Evolutionary conservation across 2,329 filamentous ascomycete genomes (phyloP), one percentile per base, ranked within the genome.

Genomic region (Canariomyces notabilis): DNA sequence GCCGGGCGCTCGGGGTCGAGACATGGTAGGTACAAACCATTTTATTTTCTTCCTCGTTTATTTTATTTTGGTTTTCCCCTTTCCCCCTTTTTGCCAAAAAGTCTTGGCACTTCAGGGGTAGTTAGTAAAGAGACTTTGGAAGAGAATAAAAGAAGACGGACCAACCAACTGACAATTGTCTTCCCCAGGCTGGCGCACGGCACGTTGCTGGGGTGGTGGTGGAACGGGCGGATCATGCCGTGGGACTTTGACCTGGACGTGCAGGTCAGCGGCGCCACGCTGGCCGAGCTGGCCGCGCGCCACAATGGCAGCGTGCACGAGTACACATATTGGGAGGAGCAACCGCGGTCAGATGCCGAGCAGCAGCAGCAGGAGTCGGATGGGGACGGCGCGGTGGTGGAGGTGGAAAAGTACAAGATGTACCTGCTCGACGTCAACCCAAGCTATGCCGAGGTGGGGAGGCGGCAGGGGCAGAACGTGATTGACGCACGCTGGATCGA

Each of bases 111-210:
- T n/a, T n/a, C n/a, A n/a, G n/a, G n/a, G n/a, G n/a, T n/a, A n/a
- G n/a, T n/a, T n/a, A n/a, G n/a, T n/a, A n/a, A n/a, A n/a, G n/a
- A n/a, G n/a, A n/a, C n/a, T n/a, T n/a, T n/a, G n/a, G n/a, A n/a
- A n/a, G n/a, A n/a, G n/a, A n/a, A n/a, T n/a, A n/a, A n/a, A n/a
- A n/a, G n/a, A n/a, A n/a, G n/a, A n/a, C n/a, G n/a, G n/a, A n/a
- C n/a, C n/a, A n/a, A n/a, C n/a, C n/a, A n/a, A n/a, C n/a, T n/a
- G n/a, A n/a, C n/a, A n/a, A n/a, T n/a, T n/a, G n/a, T n/a, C n/a
- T n/a, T n/a, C n/a, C n/a, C n/a, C n/a, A n/a, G n/a, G 88, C 80
- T 94, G 49, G 87, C 88, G 32, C 88, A 94, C 64, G 88, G 88
- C 39, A 89, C 87, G 4, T 68, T 93, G 40, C 70, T 94, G 18